A percentile compares a stretch with the other conserved stretches of the same genome.
Evolutionary conservation across 2,329 filamentous ascomycete genomes (phyloP).

Genomic region (Exophiala mesophila): DNA sequence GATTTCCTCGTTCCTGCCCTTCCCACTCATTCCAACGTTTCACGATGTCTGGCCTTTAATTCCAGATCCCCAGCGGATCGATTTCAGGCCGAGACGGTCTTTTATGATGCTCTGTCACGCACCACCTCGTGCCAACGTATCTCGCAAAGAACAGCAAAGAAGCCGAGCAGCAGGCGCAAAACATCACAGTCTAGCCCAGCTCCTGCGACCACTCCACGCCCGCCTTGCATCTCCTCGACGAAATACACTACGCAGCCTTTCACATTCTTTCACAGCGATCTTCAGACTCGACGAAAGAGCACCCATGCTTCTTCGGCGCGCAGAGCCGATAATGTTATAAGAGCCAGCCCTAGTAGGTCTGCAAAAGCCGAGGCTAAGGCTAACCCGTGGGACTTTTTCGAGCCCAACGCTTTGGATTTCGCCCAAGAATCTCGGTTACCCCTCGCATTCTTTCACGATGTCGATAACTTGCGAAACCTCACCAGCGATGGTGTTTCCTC

Average conservation of each 20-base stretch:
- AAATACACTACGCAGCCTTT: not conserved
- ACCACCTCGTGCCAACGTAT: not conserved
- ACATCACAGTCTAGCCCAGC: too few relatives aligned
- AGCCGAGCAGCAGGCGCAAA: too few relatives aligned
- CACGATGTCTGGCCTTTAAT: constrained; percentile 15
- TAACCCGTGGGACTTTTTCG: constrained; percentile 15
- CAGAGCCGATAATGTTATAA: not conserved
- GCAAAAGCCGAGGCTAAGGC: not conserved
- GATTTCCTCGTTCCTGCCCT: constrained; percentile 22
- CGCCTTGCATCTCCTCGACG: not conserved
- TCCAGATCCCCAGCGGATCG: constrained; percentile 1
- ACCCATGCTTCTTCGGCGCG: not conserved
- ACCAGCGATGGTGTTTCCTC: not conserved
- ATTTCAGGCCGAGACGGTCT: too few relatives aligned
- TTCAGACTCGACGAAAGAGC: constrained; percentile 6
- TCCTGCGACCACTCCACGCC: not conserved
- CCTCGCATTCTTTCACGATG: constrained; percentile 22
- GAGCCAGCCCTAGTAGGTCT: not conserved
- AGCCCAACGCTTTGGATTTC: constrained; percentile 20
- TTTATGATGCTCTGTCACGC: constrained; percentile 7
- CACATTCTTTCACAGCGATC: not conserved
- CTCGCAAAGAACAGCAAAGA: not conserved
- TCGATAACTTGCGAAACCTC: constrained; percentile 15
- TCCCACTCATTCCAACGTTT: constrained; percentile 21
- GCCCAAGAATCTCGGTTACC: constrained; percentile 20